phyloP scores from a whole-genome alignment of 768 basidiomycete genomes.

The Naematelia encephala region DNA sequence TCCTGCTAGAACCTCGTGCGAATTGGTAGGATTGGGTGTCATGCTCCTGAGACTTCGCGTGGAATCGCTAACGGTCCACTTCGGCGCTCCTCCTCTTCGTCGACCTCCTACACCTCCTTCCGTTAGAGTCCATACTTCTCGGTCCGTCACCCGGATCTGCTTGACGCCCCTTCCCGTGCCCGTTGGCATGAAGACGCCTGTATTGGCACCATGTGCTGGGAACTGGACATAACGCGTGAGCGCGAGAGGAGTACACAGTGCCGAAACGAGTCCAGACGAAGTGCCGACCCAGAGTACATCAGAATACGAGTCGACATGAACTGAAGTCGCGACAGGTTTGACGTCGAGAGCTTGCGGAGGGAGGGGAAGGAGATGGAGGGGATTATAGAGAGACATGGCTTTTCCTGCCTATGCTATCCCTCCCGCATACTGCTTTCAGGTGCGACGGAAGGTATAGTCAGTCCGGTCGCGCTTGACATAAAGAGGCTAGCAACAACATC shows the following conservation, averaged over 20 bases:
- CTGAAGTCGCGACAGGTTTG: slow-evolving; percentile 60
- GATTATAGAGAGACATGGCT: slow-evolving; percentile 37
- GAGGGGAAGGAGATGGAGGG: slow-evolving; percentile 47
- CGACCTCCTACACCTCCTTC: slow-evolving; percentile 52
- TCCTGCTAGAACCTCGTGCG: slow-evolving; percentile 49
- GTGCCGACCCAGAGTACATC: slow-evolving; percentile 85
- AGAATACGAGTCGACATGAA: slow-evolving; percentile 85
- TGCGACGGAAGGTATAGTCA: too few species aligned
- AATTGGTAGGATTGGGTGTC: slow-evolving; percentile 45
- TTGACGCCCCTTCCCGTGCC: slow-evolving; percentile 55
- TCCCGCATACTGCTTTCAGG: not conserved
- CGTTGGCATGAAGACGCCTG: slow-evolving; percentile 10
- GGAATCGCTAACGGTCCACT: slow-evolving; percentile 50
- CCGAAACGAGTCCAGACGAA: slow-evolving; percentile 65
- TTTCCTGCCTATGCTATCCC: not conserved
- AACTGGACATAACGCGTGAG: slow-evolving; percentile 46
- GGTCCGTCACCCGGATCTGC: slow-evolving; percentile 73
- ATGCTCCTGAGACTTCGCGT: slow-evolving; percentile 35
- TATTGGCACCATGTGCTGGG: slow-evolving; percentile 51
- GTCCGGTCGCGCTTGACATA: not conserved
- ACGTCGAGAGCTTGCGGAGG: slow-evolving; percentile 36
- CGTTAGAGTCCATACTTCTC: slow-evolving; percentile 60
- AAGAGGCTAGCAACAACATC: not conserved
- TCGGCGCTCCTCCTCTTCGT: slow-evolving; percentile 48
- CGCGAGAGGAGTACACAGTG: slow-evolving; percentile 57